Conservation (phyloP, 1,284 basidiomycete species). For the Abortiporus biennis region DNA sequence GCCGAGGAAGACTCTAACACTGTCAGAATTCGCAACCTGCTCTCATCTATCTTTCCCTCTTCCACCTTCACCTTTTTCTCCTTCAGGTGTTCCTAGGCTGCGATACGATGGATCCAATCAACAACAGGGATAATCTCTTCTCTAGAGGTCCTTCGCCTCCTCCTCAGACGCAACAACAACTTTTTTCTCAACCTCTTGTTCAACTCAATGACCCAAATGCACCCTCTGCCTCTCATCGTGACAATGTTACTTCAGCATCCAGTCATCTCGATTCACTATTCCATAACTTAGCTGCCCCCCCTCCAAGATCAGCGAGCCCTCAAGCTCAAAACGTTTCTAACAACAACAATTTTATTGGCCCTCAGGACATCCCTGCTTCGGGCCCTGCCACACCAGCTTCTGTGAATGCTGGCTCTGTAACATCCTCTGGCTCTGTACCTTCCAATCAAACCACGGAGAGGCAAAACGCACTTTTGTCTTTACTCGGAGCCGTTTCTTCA, state of each 20-base stretch:
- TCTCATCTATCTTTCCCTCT: conserved; percentile 21
- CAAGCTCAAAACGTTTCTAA: conserved; percentile 27
- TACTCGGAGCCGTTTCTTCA: conserved; percentile 42
- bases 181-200: conserved; percentile 20
- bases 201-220: conserved; percentile 26
- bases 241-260: conserved; percentile 28
- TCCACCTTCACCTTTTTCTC: conserved; percentile 12
- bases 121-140: conserved; percentile 44
- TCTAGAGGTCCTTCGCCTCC: conserved; percentile 55
- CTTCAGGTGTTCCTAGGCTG: conserved; percentile 13
- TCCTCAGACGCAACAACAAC: conserved; percentile 30
- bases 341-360: conserved; percentile 21
- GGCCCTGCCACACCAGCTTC: conserved; percentile 49
- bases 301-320: conserved; percentile 20
- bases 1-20: conserved; percentile 13
- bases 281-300: conserved; percentile 38
- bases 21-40: conserved; percentile 17
- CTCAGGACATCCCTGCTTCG: conserved; percentile 36
- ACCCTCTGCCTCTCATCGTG: conserved; percentile 29
- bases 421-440: conserved; percentile 34
- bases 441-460: conserved; percentile 47
- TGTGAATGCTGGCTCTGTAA: conserved; percentile 42
- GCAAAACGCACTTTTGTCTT: conserved; percentile 66
- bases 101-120: conserved; percentile 28
- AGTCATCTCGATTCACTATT: conserved; percentile 55